Base-by-base conservation (phyloP, 208 protist species). In the Blechomonas ayalai region DNA sequence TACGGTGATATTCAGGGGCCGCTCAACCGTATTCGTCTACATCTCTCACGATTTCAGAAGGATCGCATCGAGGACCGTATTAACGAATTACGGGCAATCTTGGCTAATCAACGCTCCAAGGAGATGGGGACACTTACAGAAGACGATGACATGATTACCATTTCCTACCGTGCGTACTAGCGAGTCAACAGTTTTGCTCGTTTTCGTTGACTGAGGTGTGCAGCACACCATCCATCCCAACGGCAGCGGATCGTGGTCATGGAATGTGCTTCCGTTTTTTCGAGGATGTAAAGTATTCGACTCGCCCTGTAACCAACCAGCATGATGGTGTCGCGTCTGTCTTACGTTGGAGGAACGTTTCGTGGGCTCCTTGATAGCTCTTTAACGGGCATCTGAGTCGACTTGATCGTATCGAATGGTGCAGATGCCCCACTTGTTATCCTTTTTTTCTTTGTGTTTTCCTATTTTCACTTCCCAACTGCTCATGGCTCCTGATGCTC, bases 111-210 rank as follows among this genome's bases (percentile, higher is more conserved):
- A 4, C 49, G 36, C 20, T 8, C 41, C 1, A n/a, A 26, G 20
- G 65, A 79, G 15, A 44, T 20, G 16, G 27, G 44, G 22, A 28
- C 35, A 0, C 49, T 46, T n/a, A 12, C 44, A 1, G 19, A 48
- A 16, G 69, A 82, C 4, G n/a, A 40, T 1, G 12, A 60, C 4
- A 24, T 19, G 8, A 90, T 92, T 42, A 67, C 69, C 25, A 77
- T 90, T n/a, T 69, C 67, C 5, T 87, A 85, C 51, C 76, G 84
- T 5, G 60, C 68, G 0, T 92, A 82, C 45, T 92, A 41, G 68
- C n/a, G 35, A 15, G 18, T 3, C 25, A n/a, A 27, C 31, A 51
- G 34, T 24, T 42, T 7, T 28, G 15, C 34, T 19, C 38, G 36
- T 25, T 38, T 22, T 34, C 10, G 24, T 27, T 1, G n/a, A n/a